Evolutionary conservation across 164 flowering plant genomes (phyloP), one percentile per base, ranked within the genome.

Genomic region (Piper betle): DNA sequence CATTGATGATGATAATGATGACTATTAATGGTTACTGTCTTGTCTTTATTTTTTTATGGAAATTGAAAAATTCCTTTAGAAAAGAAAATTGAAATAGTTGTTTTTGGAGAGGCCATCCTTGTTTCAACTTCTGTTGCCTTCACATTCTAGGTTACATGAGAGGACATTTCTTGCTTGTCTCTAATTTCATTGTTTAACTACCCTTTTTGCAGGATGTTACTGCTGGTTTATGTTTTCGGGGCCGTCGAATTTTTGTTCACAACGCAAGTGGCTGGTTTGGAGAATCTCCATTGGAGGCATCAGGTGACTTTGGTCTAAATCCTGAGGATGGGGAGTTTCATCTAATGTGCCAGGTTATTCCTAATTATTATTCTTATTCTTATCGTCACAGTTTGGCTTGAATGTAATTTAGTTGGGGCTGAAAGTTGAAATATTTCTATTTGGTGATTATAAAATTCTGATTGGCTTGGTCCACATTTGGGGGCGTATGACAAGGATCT

Each of bases 241-340:
- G 95, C 66, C 99, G 88, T 72, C 73, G 94, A 33, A 76, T 88
- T 73, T 88, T 90, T 69, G 69, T 93, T 71, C 91, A 90, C 63
- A 88, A 86, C 79, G 83, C 91, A 41, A 84, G 81, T 78, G 99
- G 99, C 58, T 88, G 85, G 91, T 93, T 84, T 81, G 99, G 99
- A 56, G 80, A 73, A 72, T 85, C 81, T 74, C 96, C 99, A 69
- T 70, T 93, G 62, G 99, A 93, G 77, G 95, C 92, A 65, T 88
- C 99, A 74, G 99, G 99, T 65, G 97, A 88, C 74, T 90, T 93
- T 74, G 99, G 96, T 58, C 82, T 93, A 69, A 79, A 93, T 69
- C 99, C 97, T n/a, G 97, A 88, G 61, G 87, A 93, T 72, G 99
- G 99, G 63, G 94, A 85, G 69, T 93, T 88, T 73, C 99, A 93